These are phyloP conservation scores for Phlebiopsis flavidoalba DNA, from an alignment of 768 basidiomycete genomes.

Conservation along the genomic window DNA sequence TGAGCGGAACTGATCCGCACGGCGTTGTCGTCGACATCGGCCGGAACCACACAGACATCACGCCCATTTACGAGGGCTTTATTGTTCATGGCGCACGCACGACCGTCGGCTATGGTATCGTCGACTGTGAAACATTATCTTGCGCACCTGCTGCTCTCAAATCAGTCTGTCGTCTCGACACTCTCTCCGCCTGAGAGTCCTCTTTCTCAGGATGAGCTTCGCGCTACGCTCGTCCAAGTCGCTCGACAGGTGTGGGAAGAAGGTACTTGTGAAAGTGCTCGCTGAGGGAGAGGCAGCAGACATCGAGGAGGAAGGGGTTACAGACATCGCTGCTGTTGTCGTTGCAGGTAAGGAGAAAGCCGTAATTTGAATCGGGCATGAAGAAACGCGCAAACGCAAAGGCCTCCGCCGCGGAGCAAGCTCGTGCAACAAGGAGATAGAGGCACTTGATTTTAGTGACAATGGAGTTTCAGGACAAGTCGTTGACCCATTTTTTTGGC, in stretches of 20 bases:
- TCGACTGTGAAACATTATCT: conserved; percentile 74
- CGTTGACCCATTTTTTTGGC: conserved; percentile 70
- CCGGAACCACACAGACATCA: conserved; percentile 68
- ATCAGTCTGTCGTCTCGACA: conserved; percentile 55
- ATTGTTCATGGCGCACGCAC: conserved; percentile 49
- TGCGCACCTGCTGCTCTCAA: conserved; percentile 64
- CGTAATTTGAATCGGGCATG: conserved; percentile 78
- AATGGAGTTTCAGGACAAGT: conserved; percentile 64
- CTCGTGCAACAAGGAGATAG: conserved; percentile 71
- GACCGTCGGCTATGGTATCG: conserved; percentile 59
- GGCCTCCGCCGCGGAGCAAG: conserved; percentile 73
- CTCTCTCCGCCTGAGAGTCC: conserved; percentile 49
- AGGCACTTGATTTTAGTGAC: conserved; percentile 81
- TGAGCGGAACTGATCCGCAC: conserved; percentile 44
- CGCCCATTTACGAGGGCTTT: conserved; percentile 72
- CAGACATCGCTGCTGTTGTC: conserved; percentile 85
- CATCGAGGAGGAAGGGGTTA: conserved; percentile 78
- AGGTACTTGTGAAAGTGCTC: conserved; percentile 65
- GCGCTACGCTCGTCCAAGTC: conserved; percentile 55
- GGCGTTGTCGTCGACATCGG: conserved; percentile 84
- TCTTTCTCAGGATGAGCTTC: conserved; percentile 40
- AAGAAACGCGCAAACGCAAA: conserved; percentile 72
- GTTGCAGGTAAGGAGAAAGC: conserved; percentile 90
- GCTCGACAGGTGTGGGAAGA: conserved; percentile 58
- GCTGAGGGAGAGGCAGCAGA: conserved; percentile 65